Conservation (phyloP, 768 basidiomycete genomes). For the Podaxis pistillaris region DNA sequence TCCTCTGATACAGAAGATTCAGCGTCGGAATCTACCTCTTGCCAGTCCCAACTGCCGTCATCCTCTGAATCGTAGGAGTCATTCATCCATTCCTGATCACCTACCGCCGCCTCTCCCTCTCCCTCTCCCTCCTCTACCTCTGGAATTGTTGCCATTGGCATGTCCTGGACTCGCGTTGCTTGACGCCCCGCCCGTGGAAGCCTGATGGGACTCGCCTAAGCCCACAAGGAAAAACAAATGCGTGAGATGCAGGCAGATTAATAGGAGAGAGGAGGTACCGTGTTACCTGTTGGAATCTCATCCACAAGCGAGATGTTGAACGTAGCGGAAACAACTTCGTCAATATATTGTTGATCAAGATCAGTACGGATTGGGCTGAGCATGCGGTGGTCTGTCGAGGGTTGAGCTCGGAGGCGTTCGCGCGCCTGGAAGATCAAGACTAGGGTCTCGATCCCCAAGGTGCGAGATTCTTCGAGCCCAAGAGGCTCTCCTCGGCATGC, state of each 20-base stretch:
- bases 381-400: not conserved
- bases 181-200: not conserved
- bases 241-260: not conserved
- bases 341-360: not conserved
- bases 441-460: constrained; percentile 51
- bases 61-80: not conserved
- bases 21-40: not conserved
- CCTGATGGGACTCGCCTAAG: not conserved
- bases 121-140: not conserved
- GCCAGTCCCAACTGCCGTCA: not conserved
- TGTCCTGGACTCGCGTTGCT: not conserved
- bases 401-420: not conserved
- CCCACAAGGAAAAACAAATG: not conserved
- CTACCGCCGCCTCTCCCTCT: not conserved
- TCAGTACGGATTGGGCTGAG: not conserved
- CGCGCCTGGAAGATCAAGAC: constrained; percentile 43
- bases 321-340: not conserved
- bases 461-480: constrained; percentile 51
- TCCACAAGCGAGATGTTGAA: not conserved
- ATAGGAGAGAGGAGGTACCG: not conserved
- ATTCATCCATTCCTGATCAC: not conserved
- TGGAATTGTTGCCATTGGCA: not conserved
- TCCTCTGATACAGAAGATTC: not conserved
- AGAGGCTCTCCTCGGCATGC: constrained; percentile 50
- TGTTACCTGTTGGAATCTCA: not conserved